These are phyloP conservation scores for Capsella bursapastoris DNA, from an alignment of 345 rosid species.

Conservation along the genomic window DNA sequence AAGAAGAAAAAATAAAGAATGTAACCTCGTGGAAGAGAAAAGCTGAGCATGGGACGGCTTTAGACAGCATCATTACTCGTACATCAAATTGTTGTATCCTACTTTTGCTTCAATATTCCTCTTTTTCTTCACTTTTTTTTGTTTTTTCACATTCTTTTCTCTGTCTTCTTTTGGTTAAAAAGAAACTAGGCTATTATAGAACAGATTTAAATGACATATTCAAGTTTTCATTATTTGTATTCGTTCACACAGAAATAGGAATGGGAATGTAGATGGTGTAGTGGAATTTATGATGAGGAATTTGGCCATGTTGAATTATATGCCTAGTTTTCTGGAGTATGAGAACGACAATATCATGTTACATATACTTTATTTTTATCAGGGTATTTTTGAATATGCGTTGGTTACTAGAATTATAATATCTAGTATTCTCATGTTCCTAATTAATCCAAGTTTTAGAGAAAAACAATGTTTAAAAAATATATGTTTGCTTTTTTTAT, in stretches of 20 bases:
- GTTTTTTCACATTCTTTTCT: slow-evolving; percentile 34
- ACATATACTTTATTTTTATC: neutral
- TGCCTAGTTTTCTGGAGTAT: slow-evolving; percentile 45
- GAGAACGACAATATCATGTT: slow-evolving; percentile 39
- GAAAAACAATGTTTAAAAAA: too few species aligned
- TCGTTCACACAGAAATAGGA: slow-evolving; percentile 13
- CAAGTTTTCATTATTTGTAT: slow-evolving; percentile 3
- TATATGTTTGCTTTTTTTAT: too few species aligned
- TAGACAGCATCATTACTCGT: slow-evolving; percentile 45
- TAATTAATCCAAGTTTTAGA: too few species aligned
- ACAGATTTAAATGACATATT: slow-evolving; percentile 16
- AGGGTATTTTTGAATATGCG: slow-evolving; percentile 11
- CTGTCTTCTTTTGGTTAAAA: slow-evolving; percentile 30
- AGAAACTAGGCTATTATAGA: slow-evolving; percentile 1
- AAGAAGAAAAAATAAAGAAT: neutral
- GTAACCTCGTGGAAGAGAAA: slow-evolving; percentile 36
- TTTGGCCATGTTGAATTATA: slow-evolving; percentile 18
- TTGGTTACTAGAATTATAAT: neutral
- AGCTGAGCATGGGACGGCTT: slow-evolving; percentile 47
- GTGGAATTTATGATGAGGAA: slow-evolving; percentile 36
- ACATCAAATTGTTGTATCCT: slow-evolving; percentile 43
- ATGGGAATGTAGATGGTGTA: neutral
- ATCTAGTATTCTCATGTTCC: neutral
- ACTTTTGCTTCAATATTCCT: slow-evolving; percentile 40
- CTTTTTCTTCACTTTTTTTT: slow-evolving; percentile 34